phyloP scores from a whole-genome alignment of 2,329 filamentous ascomycete genomes.

The Fusarium acutatum region DNA sequence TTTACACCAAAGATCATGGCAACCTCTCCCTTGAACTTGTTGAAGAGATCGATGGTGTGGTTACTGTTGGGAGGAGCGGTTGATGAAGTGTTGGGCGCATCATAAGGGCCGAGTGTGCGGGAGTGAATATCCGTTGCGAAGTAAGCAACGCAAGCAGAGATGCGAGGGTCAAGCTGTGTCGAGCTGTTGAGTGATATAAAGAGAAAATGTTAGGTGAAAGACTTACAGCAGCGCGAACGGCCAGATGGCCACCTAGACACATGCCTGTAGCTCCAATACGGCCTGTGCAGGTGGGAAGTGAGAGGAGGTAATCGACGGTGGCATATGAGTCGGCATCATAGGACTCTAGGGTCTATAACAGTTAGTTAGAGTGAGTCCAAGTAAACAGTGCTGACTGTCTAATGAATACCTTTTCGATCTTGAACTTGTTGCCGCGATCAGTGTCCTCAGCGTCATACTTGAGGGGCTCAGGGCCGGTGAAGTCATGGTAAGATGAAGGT shows the following conservation, averaged over 20 bases:
- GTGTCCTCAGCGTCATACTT: slow-evolving; percentile 90
- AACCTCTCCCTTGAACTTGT: slow-evolving; percentile 81
- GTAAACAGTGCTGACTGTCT: background rate
- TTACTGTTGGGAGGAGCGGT: slow-evolving; percentile 49
- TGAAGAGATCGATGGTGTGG: slow-evolving; percentile 64
- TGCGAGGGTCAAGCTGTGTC: slow-evolving; percentile 72
- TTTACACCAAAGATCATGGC: slow-evolving; percentile 92
- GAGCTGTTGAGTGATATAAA: background rate
- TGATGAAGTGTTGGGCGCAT: slow-evolving; percentile 57
- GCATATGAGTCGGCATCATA: slow-evolving; percentile 83
- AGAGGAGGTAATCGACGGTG: slow-evolving; percentile 74
- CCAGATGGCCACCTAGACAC: slow-evolving; percentile 92
- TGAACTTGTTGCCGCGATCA: slow-evolving; percentile 86
- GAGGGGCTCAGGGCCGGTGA: slow-evolving; percentile 83
- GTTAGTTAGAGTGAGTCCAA: background rate
- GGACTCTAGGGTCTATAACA: slow-evolving; percentile 74
- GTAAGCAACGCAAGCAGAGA: slow-evolving; percentile 83
- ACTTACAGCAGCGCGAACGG: slow-evolving; percentile 65
- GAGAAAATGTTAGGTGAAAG: background rate
- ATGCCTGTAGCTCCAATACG: slow-evolving; percentile 83
- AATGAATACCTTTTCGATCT: slow-evolving; percentile 74
- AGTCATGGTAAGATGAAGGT: slow-evolving; percentile 92
- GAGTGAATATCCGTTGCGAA: slow-evolving; percentile 93
- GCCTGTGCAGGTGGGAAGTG: slow-evolving; percentile 81
- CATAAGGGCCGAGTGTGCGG: slow-evolving; percentile 73